These are phyloP conservation scores for Pyrus pyrifolia DNA, from an alignment of 306 rosid genomes.

Conservation along the genomic window DNA sequence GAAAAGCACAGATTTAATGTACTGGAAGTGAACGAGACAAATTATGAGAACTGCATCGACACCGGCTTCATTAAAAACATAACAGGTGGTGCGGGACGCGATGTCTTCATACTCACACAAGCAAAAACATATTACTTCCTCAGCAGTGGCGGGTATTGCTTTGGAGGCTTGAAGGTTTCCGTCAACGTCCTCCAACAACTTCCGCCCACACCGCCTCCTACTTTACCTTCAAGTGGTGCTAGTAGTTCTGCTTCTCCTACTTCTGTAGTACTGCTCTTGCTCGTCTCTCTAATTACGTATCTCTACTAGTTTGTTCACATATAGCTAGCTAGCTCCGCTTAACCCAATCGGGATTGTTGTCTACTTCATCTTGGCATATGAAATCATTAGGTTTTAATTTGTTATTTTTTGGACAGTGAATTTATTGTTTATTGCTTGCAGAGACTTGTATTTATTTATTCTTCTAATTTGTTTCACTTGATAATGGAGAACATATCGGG, in stretches of 20 bases:
- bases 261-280: too few relatives aligned
- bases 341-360: background rate
- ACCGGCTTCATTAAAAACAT: slow-evolving; percentile 3
- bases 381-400: background rate
- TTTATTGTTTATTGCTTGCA: too few relatives aligned
- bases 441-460: background rate
- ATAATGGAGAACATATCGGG: background rate
- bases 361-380: background rate
- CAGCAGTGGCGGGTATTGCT: slow-evolving; percentile 13
- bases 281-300: too few relatives aligned
- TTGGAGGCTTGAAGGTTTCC: slow-evolving; percentile 14
- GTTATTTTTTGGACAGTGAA: too few relatives aligned
- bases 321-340: background rate
- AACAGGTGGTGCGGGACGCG: slow-evolving; percentile 14
- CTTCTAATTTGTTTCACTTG: background rate
- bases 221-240: background rate
- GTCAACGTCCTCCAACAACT: background rate
- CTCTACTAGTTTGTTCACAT: too few relatives aligned
- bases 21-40: slow-evolving; percentile 16
- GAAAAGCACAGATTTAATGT: slow-evolving; percentile 12
- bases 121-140: slow-evolving; percentile 19
- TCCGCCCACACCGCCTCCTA: background rate
- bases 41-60: slow-evolving; percentile 12
- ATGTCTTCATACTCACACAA: slow-evolving; percentile 12
- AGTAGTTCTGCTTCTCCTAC: background rate